Base-by-base conservation (phyloP, 306 rosid genomes). In the Neltuma alba region DNA sequence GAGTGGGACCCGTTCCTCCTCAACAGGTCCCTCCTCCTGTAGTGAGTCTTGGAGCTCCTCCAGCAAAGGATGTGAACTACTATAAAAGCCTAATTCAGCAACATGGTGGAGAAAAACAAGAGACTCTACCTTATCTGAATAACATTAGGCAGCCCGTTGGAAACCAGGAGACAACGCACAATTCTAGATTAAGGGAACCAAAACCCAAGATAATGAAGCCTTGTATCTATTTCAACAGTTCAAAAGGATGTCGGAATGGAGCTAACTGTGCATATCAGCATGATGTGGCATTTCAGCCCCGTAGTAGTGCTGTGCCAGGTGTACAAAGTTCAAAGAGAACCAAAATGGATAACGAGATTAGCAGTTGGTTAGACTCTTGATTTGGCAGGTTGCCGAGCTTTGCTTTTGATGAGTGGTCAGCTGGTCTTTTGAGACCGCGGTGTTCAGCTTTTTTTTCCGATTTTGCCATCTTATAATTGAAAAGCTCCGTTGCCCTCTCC, bases 41-140 rank as follows among this genome's bases (percentile, higher is more conserved):
- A 23, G 65, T 38, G 27, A 62, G 79, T 21, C 61, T 73, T 41
- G 91, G 82, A 69, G 86, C 79, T 61, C 89, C 94, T 31, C 83
- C 85, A 5, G 72, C 88, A 31, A 92, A 81, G 89, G 97, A 95
- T 79, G 82, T 74, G 16, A 92, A 75, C 83, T 95, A 95, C 65
- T 95, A 91, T 76, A 95, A 95, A 88, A 93, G 89, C 88, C 86
- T 92, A 84, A 95, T 95, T 86, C 99, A 95, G 76, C 98, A 91
- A 74, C 98, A 95, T 57, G 99, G 99, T 31, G 99, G 89, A 76
- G 97, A 95, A 48, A 85, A 86, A 70, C 97, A 85, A 27, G 99
- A 94, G 44, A 63, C 82, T 28, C 84, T 28, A 34, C 80, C 93
- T 54, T 87, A 82, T 77, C 80, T 80, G 30, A 79, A 70, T 34